Base-by-base conservation (phyloP, 2,329 filamentous ascomycete genomes). In the Apiospora hydei region DNA sequence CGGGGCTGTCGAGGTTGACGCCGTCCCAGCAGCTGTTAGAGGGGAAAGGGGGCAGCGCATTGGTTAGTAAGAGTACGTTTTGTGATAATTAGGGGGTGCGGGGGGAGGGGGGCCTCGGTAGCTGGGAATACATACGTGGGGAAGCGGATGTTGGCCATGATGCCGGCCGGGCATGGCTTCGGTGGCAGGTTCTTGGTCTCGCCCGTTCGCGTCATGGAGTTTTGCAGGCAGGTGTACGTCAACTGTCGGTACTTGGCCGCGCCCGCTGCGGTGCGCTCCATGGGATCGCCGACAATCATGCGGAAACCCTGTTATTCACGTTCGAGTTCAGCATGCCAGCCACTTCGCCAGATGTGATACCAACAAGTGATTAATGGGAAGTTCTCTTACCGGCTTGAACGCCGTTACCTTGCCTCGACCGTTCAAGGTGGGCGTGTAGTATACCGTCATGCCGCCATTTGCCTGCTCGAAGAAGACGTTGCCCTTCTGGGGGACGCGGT, bases 1-100 rank as follows among this genome's bases (percentile, higher is more conserved):
- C 83, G 0, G 81, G 72, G 18, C 83, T 81, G 76, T 88, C 86
- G 64, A 85, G 74, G 74, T 88, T 83, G 68, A 81, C 81, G 24
- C 88, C 88, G 71, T 89, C 83, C 88, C 88, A 89, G 82, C 87
- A 89, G n/a, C 30, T 49, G 18, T 18, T 74, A 74, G 30, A 18
- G 34, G 16, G 53, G 16, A 26, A 26, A 3, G 6, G 10, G 11
- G 13, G 6, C 2, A 43, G 41, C 41, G 24, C 75, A 71, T 75
- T 41, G 78, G 77, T 74, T 78, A 79, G 69, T 76, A 77, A 11
- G 75, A 73, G 16, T 77, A 75, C 2, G 77, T 75, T 73, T 75
- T 76, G 70, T 76, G 77, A 74, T 77, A n/a, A n/a, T n/a, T n/a
- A 53, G 51, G 14, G 78, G 8, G 5, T 41, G 38, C 6, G 11